Conservation (phyloP, 257 asterid genomes). For the Mentha longifolia region DNA sequence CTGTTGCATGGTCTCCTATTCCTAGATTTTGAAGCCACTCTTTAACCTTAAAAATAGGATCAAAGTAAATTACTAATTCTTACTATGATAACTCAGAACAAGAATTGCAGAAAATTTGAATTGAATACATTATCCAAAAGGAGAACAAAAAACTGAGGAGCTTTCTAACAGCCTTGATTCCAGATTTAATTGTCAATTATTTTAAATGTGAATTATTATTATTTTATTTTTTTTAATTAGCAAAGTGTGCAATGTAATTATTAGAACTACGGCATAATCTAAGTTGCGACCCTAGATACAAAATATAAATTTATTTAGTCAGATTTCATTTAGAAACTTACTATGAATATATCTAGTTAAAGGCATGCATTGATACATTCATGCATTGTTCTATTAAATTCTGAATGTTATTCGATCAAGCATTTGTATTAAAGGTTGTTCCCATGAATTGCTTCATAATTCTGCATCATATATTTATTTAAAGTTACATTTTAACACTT, state of each 20-base stretch:
- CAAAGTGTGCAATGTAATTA: too few species aligned
- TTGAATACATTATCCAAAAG: slow-evolving; percentile 15
- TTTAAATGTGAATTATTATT: too few species aligned
- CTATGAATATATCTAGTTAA: neutral
- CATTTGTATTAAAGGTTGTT: neutral
- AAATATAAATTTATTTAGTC: too few species aligned
- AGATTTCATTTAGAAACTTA: too few species aligned
- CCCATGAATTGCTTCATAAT: neutral
- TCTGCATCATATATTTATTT: too few species aligned
- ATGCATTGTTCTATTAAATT: neutral
- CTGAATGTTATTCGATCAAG: neutral
- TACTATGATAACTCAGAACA: slow-evolving; percentile 17
- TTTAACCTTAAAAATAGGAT: slow-evolving; percentile 63
- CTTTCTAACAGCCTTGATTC: too few species aligned
- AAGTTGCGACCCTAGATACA: too few species aligned
- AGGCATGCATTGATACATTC: neutral
- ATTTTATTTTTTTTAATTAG: too few species aligned
- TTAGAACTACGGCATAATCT: too few species aligned
- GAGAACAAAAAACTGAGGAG: neutral
- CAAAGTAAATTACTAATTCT: slow-evolving; percentile 32
- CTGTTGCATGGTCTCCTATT: slow-evolving; percentile 77
- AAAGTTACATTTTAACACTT: too few species aligned
- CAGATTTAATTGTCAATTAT: too few species aligned
- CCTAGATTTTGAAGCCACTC: slow-evolving; percentile 98
- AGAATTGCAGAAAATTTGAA: neutral